phyloP scores from a whole-genome alignment of 1,139 yeast species.

The Nakaseomyces bracarensis region DNA sequence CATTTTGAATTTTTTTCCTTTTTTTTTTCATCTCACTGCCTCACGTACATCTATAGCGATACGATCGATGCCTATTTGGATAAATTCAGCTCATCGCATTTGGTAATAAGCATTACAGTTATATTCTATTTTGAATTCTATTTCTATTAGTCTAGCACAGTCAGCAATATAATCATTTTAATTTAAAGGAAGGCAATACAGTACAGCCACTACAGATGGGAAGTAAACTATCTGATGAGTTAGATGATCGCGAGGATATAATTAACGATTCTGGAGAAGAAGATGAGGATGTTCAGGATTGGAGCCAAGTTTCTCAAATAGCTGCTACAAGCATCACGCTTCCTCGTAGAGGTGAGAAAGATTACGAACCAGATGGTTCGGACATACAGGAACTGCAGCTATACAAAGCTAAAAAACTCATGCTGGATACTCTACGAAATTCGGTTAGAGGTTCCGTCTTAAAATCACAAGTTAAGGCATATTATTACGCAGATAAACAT shows the following conservation, averaged over 20 bases:
- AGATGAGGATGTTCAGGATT: constrained; percentile 53
- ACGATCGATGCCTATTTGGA: no score
- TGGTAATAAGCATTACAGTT: no score
- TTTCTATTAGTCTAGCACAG: no score
- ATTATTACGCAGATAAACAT: constrained; percentile 39
- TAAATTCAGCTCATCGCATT: no score
- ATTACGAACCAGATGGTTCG: constrained; percentile 79
- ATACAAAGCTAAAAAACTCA: constrained; percentile 51
- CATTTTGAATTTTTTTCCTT: no score
- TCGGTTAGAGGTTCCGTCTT: constrained; percentile 49
- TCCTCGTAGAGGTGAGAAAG: constrained; percentile 78
- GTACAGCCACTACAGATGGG: no score
- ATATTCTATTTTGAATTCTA: no score
- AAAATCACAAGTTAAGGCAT: constrained; percentile 41
- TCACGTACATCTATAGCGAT: no score
- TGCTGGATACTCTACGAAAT: constrained; percentile 60
- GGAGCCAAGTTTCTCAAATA: constrained; percentile 39
- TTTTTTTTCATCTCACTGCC: no score
- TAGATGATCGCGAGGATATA: background rate
- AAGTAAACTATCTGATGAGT: background rate
- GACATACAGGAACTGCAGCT: constrained; percentile 46
- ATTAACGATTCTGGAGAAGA: constrained; percentile 27
- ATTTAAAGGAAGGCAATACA: no score
- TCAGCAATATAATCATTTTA: no score
- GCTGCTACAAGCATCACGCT: constrained; percentile 29